Evolutionary conservation across 176 grass and related monocot genomes (phyloP).

Genomic region (Cenchrus purpureus): DNA sequence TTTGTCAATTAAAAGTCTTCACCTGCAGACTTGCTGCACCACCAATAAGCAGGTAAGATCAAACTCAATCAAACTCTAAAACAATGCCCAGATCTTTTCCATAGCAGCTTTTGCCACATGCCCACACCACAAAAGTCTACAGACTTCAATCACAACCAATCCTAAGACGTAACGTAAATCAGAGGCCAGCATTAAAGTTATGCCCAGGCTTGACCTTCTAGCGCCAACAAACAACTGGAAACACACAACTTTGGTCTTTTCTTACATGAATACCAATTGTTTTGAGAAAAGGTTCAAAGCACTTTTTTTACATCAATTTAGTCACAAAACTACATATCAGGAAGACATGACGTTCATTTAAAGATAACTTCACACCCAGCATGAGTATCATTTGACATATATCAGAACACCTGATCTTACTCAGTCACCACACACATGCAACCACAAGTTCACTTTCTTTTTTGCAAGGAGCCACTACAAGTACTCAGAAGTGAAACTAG

Average conservation of each 20-base stretch:
- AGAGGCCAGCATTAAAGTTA: conserved; percentile 3
- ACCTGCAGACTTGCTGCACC: background rate
- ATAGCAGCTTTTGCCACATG: background rate
- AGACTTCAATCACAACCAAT: background rate
- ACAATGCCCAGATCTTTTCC: background rate
- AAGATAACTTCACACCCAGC: background rate
- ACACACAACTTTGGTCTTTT: background rate
- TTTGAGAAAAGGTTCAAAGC: background rate
- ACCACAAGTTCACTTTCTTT: background rate
- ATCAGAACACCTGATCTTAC: background rate
- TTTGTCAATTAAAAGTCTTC: background rate
- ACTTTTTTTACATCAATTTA: background rate
- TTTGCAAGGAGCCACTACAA: conserved; percentile 4
- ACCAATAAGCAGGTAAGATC: background rate
- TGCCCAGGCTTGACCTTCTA: background rate
- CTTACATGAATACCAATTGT: conserved; percentile 1
- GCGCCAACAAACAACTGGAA: background rate
- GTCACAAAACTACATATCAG: background rate
- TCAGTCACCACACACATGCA: background rate
- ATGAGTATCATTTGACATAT: background rate
- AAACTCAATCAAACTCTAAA: conserved; percentile 14
- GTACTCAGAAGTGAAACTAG: background rate
- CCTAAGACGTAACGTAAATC: background rate
- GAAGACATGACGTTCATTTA: background rate
- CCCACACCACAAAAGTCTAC: background rate